Evolutionary conservation across 805 yeast species (phyloP).

Genomic region (Metschnikowia anglica): DNA sequence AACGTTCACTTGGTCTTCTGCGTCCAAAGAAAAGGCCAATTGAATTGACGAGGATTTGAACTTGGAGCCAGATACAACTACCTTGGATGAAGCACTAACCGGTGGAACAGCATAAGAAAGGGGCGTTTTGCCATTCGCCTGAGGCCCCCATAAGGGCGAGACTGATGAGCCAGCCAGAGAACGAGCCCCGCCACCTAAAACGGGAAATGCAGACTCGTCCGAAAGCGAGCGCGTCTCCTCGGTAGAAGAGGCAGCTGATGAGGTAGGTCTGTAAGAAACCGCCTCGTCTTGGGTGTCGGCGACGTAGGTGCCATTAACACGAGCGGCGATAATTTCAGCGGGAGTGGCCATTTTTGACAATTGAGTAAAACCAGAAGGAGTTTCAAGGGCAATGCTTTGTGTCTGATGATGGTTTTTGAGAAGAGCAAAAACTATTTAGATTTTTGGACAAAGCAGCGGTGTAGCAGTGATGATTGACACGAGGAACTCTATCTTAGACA

Average conservation of each 20-base stretch:
- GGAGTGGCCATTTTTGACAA: slow-evolving; percentile 41
- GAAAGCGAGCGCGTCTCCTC: slow-evolving; percentile 38
- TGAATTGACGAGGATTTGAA: slow-evolving; percentile 60
- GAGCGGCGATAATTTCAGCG: slow-evolving; percentile 50
- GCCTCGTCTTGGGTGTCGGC: slow-evolving; percentile 21
- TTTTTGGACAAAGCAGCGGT: slow-evolving; percentile 3
- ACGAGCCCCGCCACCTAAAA: slow-evolving; percentile 50
- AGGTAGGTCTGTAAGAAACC: neutral
- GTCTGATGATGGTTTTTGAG: neutral
- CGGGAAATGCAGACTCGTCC: slow-evolving; percentile 63
- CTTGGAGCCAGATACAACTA: slow-evolving; percentile 22
- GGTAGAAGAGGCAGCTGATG: slow-evolving; percentile 7
- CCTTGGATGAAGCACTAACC: slow-evolving; percentile 7
- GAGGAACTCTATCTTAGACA: neutral
- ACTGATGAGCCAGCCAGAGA: slow-evolving; percentile 22
- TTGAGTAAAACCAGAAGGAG: slow-evolving; percentile 1
- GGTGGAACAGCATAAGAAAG: slow-evolving; percentile 24
- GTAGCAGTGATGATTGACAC: neutral
- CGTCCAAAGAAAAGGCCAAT: slow-evolving; percentile 74
- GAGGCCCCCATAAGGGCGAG: slow-evolving; percentile 44
- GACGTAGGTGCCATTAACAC: slow-evolving; percentile 31
- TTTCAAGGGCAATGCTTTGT: slow-evolving; percentile 8
- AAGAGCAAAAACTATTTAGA: neutral
- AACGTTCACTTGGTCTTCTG: slow-evolving; percentile 64
- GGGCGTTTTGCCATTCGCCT: slow-evolving; percentile 24